Base-by-base conservation (phyloP, 2,329 filamentous ascomycete genomes). In the Aspergillus neoniger region DNA sequence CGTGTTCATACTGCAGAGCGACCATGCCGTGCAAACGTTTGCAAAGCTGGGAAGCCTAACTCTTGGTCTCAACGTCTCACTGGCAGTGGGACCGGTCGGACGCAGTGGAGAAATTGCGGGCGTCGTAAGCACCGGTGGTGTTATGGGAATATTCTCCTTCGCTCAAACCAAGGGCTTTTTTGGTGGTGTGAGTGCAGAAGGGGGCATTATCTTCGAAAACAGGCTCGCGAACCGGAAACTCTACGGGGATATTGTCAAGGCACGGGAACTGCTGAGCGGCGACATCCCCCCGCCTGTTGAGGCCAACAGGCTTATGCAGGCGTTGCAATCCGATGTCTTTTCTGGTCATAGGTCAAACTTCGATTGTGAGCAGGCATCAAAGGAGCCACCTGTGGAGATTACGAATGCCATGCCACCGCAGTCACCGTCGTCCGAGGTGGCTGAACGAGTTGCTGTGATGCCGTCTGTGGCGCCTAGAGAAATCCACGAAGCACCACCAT, bases 131-230 rank as follows among this genome's bases (percentile, higher is more conserved):
- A 81, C 94, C 65, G 92, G 88, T 80, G 88, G 91, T 63, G 88
- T 96, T 2, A 90, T 92, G 0, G 93, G 91, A 52, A 89, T 98
- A 54, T 98, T 97, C 81, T 90, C 91, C 69, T 99, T 98, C 82
- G 94, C 90, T 75, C 97, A 96, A 80, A 98, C 95, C 7, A 96
- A 96, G 79, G 94, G 94, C 6, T 79, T 98, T 19, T 98, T 97
- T 69, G 94, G 93, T 3, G 95, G 95, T 68, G 91, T 97, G 39
- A 95, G 90, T 63, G 80, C 97, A 61, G 94, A 98, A 75, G 93
- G 93, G 9, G 92, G 89, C 55, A 90, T 90, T 28, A 88, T 99
- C 65, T 89, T 97, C 63, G 95, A 98, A 80, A 87, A 94, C 62
- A 88, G 91, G 77, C 92, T 96, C 76, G 93, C 94, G 65, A 98